Percentiles rank a stretch among this genome's conserved stretches.
Conservation (phyloP, 768 basidiomycete genomes). For the Mycena polygramma region DNA sequence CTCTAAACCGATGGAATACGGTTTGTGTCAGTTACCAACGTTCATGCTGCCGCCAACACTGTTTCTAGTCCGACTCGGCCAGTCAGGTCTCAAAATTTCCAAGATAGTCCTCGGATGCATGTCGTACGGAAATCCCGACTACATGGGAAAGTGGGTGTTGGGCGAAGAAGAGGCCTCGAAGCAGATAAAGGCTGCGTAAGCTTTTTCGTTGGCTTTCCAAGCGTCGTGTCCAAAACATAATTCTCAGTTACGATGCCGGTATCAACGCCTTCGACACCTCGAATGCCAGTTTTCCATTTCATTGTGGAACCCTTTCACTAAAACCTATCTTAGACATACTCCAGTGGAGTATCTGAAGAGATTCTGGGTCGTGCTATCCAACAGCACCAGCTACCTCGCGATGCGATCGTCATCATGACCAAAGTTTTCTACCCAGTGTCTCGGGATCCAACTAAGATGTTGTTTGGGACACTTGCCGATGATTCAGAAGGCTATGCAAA, state of each 20-base stretch:
- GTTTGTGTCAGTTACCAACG: background rate
- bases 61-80: constrained; percentile 17
- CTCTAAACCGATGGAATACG: constrained; percentile 20
- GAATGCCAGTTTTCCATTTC: constrained; percentile 40
- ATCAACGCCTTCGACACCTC: constrained; percentile 54
- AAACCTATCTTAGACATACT: constrained; percentile 10
- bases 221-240: background rate
- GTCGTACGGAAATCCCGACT: constrained; percentile 21
- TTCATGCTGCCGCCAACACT: too few relatives aligned
- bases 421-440: constrained; percentile 50
- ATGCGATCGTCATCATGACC: constrained; percentile 59
- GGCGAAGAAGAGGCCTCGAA: constrained; percentile 23
- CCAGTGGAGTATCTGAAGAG: constrained; percentile 51
- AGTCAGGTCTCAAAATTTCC: constrained; percentile 20
- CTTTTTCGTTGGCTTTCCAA: background rate
- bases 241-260: constrained; percentile 45
- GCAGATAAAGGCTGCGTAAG: constrained; percentile 40
- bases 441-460: constrained; percentile 50
- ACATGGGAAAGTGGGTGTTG: constrained; percentile 22
- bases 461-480: constrained; percentile 22
- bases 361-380: constrained; percentile 56
- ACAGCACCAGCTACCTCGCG: constrained; percentile 51
- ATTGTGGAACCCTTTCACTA: background rate
- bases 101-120: constrained; percentile 30
- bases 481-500: constrained; percentile 61